Evolutionary conservation across 371 early-diverging fungal genomes (phyloP), one percentile per base, ranked within the genome.

Genomic region (Mortierella sp.): DNA sequence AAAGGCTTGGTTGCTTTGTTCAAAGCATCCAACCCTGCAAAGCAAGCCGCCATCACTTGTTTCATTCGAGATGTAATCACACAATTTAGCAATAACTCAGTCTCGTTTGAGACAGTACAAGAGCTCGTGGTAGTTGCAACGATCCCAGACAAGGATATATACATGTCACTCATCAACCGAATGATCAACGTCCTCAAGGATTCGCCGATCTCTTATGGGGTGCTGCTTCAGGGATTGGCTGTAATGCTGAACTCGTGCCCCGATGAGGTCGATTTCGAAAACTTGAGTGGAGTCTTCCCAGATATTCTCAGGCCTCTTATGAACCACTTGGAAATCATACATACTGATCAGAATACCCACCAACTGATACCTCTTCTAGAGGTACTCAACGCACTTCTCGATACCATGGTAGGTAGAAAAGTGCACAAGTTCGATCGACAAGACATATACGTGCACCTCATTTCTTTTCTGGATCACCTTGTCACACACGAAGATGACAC

Each of bases 331-430:
- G 16, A 2, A 36, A 15, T 48, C 19, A n/a, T 13, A 47, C 11
- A 24, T 10, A n/a, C 13, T 3, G 9, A 11, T 48, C 48, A 47
- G 45, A 48, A 28, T 16, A 15, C 22, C 24, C 22, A 4, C 6
- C 63, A 63, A 28, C 32, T 63, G 3, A 2, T 28, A 22, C 63
- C 45, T 0, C 28, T 48, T 16, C 32, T 63, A 1, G 6, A 15
- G 5, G 63, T 48, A 13, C 8, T 63, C 24, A 22, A 19, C 8
- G 8, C 63, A 0, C 32, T 63, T 15, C 63, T 63, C 2, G 48
- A 48, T 15, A 48, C 63, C 48, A 63, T 63, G 63, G 63, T 63
- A 0, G 11, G 45, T 9, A 22, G 63, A 47, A 24, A 32, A 16
- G 63, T 63, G 32, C 24, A 0, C 48, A 24, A 9, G 0, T 50